Base-by-base conservation (phyloP, 1,139 yeast species). In the Nakaseomyces kungkrabaensis region DNA sequence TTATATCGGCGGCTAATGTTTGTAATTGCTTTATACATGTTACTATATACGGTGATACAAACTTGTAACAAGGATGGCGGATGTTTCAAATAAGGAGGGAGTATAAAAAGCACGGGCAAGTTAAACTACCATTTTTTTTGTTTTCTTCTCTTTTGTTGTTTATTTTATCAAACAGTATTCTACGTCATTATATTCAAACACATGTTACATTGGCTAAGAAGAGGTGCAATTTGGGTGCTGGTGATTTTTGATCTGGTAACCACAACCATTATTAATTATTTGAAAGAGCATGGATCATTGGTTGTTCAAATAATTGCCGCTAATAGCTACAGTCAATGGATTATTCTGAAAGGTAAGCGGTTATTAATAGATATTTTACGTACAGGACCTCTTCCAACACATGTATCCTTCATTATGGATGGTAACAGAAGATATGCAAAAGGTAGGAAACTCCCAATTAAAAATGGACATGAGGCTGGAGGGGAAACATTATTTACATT, bases 361-460 rank as follows among this genome's bases (percentile, higher is more conserved):
- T 60, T 72, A 34, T 65, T 81, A 53, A 80, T 84, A 1, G 60
- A 68, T 22, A 71, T 82, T 17, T 68, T 89, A 32, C 73, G 71
- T 52, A 78, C 87, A 0, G 97, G 97, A 0, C 85, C 87, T 0
- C 75, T 86, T 1, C 98, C 98, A 1, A 70, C 74, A 50, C 98
- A 94, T 69, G 80, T 94, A 34, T 96, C 96, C 0, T 81, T 92
- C 60, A 88, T 92, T 52, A 94, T 92, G 98, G 98, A 92, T 66
- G 98, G 98, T 2, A 94, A 92, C 69, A 72, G 98, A 56, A 74
- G 97, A 44, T 92, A 75, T 65, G 98, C 98, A 6, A 77, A 78
- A 52, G 70, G 69, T 41, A 79, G 76, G 52, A 78, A 84, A 49
- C 72, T 86, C 51, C 89, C 87, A 56, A 64, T 85, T 17, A 79